These are phyloP conservation scores for Calonectria pseudoreteaudii DNA, from an alignment of 2,329 filamentous ascomycete species.

Conservation along the genomic window DNA sequence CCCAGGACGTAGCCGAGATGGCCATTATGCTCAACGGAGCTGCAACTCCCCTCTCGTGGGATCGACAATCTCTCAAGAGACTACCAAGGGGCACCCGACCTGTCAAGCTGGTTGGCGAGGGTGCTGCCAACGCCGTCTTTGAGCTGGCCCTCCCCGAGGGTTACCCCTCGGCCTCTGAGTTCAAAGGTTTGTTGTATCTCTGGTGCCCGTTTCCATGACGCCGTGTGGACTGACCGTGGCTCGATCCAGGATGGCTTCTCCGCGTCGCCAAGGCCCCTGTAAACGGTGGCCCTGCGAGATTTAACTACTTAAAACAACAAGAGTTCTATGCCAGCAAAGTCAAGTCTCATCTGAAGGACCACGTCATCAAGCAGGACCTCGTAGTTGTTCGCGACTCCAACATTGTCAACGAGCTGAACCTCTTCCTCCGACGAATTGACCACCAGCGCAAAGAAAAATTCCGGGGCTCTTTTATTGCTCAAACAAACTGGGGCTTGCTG, in stretches of 20 bases:
- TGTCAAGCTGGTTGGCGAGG: slow-evolving; percentile 69
- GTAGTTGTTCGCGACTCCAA: slow-evolving; percentile 50
- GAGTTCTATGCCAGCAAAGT: slow-evolving; percentile 51
- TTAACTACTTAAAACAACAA: slow-evolving; percentile 53
- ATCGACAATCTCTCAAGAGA: slow-evolving; percentile 44
- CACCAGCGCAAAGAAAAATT: slow-evolving; percentile 57
- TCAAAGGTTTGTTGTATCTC: slow-evolving; percentile 49
- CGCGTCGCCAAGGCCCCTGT: slow-evolving; percentile 53
- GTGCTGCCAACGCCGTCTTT: slow-evolving; percentile 83
- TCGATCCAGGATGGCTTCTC: slow-evolving; percentile 48
- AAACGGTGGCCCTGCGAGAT: slow-evolving; percentile 45
- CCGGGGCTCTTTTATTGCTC: slow-evolving; percentile 61
- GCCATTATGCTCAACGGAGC: slow-evolving; percentile 42
- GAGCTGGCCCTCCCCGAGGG: slow-evolving; percentile 60
- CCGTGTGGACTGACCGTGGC: slow-evolving; percentile 29
- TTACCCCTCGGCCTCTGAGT: slow-evolving; percentile 44
- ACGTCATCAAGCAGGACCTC: slow-evolving; percentile 53
- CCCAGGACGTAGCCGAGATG: slow-evolving; percentile 44
- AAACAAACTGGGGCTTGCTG: slow-evolving; percentile 74
- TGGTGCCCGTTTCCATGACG: slow-evolving; percentile 5
- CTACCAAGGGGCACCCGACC: slow-evolving; percentile 50
- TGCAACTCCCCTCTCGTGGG: slow-evolving; percentile 39
- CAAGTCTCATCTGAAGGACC: slow-evolving; percentile 48
- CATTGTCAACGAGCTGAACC: slow-evolving; percentile 62
- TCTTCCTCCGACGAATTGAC: slow-evolving; percentile 63